Conservation (phyloP, 2,329 filamentous ascomycete species). For the Penicillium digitatum region DNA sequence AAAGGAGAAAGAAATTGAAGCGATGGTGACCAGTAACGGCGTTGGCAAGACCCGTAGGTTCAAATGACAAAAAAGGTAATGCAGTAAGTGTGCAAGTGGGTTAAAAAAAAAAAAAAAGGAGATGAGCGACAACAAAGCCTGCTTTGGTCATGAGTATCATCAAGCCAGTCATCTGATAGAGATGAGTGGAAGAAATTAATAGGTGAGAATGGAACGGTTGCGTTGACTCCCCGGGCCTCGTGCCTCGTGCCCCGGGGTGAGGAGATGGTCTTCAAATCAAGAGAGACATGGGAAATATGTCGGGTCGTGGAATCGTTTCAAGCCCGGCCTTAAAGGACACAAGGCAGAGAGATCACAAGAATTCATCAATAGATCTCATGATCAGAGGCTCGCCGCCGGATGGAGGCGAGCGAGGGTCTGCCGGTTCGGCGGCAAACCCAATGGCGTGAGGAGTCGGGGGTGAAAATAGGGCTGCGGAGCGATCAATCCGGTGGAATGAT, state of each 20-base stretch:
- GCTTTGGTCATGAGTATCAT: constrained; percentile 42
- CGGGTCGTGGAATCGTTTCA: constrained; percentile 33
- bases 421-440: constrained; percentile 22
- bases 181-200: constrained; percentile 22
- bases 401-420: constrained; percentile 42
- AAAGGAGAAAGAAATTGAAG: constrained; percentile 6
- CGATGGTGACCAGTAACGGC: background rate
- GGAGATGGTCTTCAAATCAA: constrained; percentile 15
- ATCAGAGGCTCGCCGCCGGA: constrained; percentile 38
- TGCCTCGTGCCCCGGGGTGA: constrained; percentile 7
- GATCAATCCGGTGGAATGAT: constrained; percentile 35
- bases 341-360: constrained; percentile 34
- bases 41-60: background rate
- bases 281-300: constrained; percentile 17
- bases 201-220: constrained; percentile 11
- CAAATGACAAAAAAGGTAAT: constrained; percentile 4
- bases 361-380: constrained; percentile 46
- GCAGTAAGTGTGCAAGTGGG: constrained; percentile 11
- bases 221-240: background rate
- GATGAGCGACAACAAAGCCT: constrained; percentile 39
- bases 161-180: constrained; percentile 17
- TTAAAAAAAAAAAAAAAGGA: constrained; percentile 10
- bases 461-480: constrained; percentile 20
- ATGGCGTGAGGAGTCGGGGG: constrained; percentile 8
- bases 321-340: constrained; percentile 5